phyloP scores from a whole-genome alignment of 2,329 filamentous ascomycete species.

The Endocalyx cinctus region DNA sequence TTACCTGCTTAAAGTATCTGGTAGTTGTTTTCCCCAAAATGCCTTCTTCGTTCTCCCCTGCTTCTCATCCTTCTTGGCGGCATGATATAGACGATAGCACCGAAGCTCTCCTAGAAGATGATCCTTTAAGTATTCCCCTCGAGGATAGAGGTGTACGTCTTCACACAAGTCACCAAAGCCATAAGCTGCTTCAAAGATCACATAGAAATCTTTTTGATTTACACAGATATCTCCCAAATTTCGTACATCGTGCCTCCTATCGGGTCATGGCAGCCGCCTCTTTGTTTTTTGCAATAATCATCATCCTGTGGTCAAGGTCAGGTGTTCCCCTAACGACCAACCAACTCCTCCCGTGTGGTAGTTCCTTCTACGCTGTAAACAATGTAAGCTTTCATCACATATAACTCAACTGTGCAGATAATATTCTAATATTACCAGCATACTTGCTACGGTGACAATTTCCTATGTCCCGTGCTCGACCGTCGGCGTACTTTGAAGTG shows the following conservation, averaged over 20 bases:
- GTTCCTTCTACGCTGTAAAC: slow-evolving; percentile 15
- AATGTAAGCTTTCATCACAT: slow-evolving; percentile 11
- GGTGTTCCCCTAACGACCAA: slow-evolving; percentile 2
- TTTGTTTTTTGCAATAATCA: no score
- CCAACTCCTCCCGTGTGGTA: slow-evolving; percentile 16
- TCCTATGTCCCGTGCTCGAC: slow-evolving; percentile 24
- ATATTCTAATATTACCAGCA: slow-evolving; percentile 12
- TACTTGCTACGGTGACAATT: slow-evolving; percentile 21
- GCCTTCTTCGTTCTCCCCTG: no score
- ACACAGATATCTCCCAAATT: no score
- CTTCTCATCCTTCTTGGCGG: no score
- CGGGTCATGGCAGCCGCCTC: background rate
- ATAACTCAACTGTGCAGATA: background rate
- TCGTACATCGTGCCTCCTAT: background rate
- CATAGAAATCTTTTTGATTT: background rate
- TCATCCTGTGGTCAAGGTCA: background rate
- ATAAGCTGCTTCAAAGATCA: background rate
- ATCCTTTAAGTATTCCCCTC: background rate
- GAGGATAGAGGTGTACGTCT: background rate
- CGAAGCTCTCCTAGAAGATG: background rate
- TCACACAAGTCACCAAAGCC: background rate
- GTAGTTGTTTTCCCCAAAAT: no score
- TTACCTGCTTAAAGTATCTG: no score
- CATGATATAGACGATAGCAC: no score
- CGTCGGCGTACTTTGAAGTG: slow-evolving; percentile 22